Evolutionary conservation across 371 early-diverging fungal species (phyloP), one percentile per base, ranked within the genome.

Genomic region (Rhizopus stolonifer): DNA sequence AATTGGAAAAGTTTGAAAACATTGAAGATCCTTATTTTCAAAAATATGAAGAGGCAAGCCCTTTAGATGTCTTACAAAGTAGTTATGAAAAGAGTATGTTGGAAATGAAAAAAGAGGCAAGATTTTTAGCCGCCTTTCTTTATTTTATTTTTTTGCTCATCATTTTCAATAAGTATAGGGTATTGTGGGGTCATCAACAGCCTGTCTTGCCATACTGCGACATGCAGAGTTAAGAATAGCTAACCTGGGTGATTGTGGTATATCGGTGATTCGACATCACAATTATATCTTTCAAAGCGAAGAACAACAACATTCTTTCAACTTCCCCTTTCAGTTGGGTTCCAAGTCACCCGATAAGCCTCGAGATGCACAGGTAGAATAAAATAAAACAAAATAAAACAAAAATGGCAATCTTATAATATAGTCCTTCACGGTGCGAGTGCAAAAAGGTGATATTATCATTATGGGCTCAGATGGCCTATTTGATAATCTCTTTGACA

Each of bases 171-270:
- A 47, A 17, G 34, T n/a, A n/a, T n/a, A 86, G 81, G 80, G 82
- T 19, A 65, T 90, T 32, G 81, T 91, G 18, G 96, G 96, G 2
- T 91, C 92, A n/a, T 86, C 91, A 8, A 96, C 96, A 6, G 94
- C 93, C 0, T 82, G 91, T 61, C 64, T 94, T 36, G 92, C 82
- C n/a, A 70, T 95, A 4, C 66, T 95, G 53, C 72, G 90, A 29
- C 87, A 91, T 55, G 89, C 94, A 58, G 94, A 94, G 69, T 76
- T 96, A 26, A 82, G 91, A 4, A 85, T 96, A 46, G 89, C 93
- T 0, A 94, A 93, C 57, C 69, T 96, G 38, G 97, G 97, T 23
- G 97, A 96, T 70, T 92, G 93, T 60, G 93, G 92, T 1, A 69
- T 95, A 26, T 77, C 85, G 34, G 79, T 96, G 1, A 86, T 95